Evolutionary conservation across 805 yeast species (phyloP).

Genomic region (Dipodascopsis tothii): DNA sequence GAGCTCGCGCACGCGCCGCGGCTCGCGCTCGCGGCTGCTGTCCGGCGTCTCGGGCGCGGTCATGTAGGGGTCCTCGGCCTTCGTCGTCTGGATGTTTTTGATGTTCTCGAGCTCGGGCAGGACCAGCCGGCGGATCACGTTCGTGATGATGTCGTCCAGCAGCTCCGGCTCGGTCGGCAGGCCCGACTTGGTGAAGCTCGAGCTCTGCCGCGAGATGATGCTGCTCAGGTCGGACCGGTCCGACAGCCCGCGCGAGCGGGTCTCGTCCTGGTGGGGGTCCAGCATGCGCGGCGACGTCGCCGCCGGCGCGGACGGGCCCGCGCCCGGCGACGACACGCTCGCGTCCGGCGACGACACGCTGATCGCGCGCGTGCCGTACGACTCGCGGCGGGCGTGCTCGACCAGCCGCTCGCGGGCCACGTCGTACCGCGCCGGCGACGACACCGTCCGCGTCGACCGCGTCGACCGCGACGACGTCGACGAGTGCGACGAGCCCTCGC

Average conservation of each 20-base stretch:
- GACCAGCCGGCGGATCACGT: slow-evolving; percentile 11
- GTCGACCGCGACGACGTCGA: too few species aligned
- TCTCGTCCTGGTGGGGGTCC: background rate
- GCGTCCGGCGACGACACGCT: background rate
- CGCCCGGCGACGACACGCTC: background rate
- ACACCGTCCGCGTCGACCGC: too few species aligned
- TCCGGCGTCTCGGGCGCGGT: background rate
- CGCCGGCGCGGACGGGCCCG: background rate
- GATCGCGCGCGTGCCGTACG: background rate
- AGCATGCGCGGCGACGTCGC: background rate
- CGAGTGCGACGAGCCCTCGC: too few species aligned
- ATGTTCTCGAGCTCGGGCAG: slow-evolving; percentile 9
- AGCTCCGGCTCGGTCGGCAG: slow-evolving; percentile 1
- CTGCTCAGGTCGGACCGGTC: slow-evolving; percentile 5
- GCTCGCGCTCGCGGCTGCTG: background rate
- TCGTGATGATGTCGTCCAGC: slow-evolving; percentile 11
- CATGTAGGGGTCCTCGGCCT: background rate
- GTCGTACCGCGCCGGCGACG: too few species aligned
- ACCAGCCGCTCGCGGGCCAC: too few species aligned
- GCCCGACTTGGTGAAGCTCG: background rate
- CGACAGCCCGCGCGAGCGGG: background rate
- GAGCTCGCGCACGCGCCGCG: too few species aligned
- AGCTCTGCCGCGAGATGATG: too few species aligned
- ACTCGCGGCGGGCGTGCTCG: background rate
- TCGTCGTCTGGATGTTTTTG: background rate